phyloP scores from a whole-genome alignment of 345 rosid species.

The Nasturtium officinale region DNA sequence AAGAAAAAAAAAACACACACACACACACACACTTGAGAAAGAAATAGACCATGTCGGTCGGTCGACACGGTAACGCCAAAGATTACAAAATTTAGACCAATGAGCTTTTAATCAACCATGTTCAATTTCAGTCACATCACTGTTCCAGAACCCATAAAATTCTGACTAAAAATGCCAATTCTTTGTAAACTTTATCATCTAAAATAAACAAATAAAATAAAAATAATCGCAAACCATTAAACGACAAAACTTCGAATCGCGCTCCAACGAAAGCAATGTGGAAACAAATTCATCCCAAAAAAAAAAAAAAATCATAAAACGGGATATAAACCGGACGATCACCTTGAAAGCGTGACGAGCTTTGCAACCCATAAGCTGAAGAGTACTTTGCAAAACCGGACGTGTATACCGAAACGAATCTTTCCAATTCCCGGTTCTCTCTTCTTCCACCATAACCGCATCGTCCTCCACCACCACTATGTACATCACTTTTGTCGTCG shows the following conservation, averaged over 20 bases:
- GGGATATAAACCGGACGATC: background rate
- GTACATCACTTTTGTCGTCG: constrained; percentile 68
- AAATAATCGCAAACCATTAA: background rate
- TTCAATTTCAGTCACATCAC: constrained; percentile 31
- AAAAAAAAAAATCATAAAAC: background rate
- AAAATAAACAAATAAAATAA: background rate
- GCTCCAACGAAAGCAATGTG: constrained; percentile 27
- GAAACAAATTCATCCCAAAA: background rate
- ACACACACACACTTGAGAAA: no score
- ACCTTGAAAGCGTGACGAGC: constrained; percentile 99
- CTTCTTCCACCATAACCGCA: constrained; percentile 43
- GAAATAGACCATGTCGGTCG: constrained; percentile 33
- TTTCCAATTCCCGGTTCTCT: constrained; percentile 48
- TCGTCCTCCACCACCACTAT: constrained; percentile 84
- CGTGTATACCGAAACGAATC: constrained; percentile 86
- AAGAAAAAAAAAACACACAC: background rate
- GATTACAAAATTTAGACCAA: constrained; percentile 2
- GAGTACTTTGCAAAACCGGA: constrained; percentile 86
- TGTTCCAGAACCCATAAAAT: constrained; percentile 16
- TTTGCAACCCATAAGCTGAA: constrained; percentile 98
- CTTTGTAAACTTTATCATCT: background rate
- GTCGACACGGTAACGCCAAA: constrained; percentile 10
- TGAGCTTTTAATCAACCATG: background rate
- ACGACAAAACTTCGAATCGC: background rate
- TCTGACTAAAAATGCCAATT: background rate